Evolutionary conservation across 83 land plant genomes (phyloP).

Genomic region (Isoetes engelmannii): DNA sequence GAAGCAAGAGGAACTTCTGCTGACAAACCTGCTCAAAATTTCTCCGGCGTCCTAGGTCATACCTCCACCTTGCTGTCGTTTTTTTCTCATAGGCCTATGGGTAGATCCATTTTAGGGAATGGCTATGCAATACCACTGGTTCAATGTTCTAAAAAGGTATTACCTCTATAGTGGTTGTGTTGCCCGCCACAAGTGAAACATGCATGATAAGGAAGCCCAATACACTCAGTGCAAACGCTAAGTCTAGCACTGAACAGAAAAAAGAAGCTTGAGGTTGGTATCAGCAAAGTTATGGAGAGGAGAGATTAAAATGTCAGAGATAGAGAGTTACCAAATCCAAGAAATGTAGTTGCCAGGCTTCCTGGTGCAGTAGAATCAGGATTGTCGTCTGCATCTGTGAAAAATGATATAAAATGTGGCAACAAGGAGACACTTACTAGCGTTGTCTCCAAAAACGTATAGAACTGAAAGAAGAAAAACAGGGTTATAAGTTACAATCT

Average conservation of each 20-base stretch:
- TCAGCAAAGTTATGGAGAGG: not conserved
- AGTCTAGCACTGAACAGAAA: conserved; percentile 53
- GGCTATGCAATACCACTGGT: not conserved
- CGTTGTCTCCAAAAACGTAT: conserved; percentile 91
- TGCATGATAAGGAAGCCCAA: conserved; percentile 94
- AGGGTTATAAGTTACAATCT: not conserved
- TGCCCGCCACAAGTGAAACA: conserved; percentile 73
- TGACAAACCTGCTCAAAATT: conserved; percentile 83
- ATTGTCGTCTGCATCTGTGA: conserved; percentile 60
- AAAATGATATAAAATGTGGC: conserved; percentile 83
- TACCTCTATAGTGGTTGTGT: conserved; percentile 95
- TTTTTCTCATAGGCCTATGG: conserved; percentile 89
- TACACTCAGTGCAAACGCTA: conserved; percentile 89
- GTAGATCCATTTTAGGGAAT: not conserved
- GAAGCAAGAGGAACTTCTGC: not conserved
- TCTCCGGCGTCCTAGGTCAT: conserved; percentile 74
- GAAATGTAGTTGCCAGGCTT: conserved; percentile 77
- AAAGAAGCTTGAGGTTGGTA: too few species aligned
- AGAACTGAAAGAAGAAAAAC: conserved; percentile 51
- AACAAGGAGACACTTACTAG: conserved; percentile 68
- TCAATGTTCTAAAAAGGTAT: conserved; percentile 2
- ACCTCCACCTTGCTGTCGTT: conserved; percentile 75
- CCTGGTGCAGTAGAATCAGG: conserved; percentile 59
- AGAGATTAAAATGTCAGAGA: not conserved
- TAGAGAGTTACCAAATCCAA: conserved; percentile 59